A percentile compares a stretch with the other conserved stretches of the same genome.
Conservation (phyloP, 2,329 filamentous ascomycete genomes). For the Capronia coronata region DNA sequence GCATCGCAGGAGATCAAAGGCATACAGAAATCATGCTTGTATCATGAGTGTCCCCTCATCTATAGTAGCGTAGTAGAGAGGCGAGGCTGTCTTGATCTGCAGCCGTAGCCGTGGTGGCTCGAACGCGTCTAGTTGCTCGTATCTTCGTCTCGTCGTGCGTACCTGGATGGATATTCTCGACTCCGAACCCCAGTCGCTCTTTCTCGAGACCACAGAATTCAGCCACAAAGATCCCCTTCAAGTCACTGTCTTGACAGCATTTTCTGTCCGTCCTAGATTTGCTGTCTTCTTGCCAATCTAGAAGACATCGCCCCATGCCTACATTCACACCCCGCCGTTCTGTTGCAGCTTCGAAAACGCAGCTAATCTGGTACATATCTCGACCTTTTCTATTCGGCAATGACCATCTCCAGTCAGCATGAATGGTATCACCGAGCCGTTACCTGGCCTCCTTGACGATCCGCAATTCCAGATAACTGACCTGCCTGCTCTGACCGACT, state of each 20-base stretch:
- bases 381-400: slow-evolving; percentile 7
- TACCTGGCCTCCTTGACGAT: slow-evolving; percentile 37
- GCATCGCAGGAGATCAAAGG: too few relatives aligned
- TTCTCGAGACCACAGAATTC: too few relatives aligned
- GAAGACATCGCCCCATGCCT: not conserved
- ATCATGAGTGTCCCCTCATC: too few relatives aligned
- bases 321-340: not conserved
- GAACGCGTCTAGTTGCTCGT: too few relatives aligned
- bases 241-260: not conserved
- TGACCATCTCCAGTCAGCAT: slow-evolving; percentile 24
- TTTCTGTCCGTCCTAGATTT: not conserved
- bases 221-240: too few relatives aligned
- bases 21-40: too few relatives aligned
- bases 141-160: too few relatives aligned
- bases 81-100: too few relatives aligned
- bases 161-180: too few relatives aligned
- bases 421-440: slow-evolving; percentile 29
- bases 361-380: not conserved
- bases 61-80: too few relatives aligned
- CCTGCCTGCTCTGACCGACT: slow-evolving; percentile 37
- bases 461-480: slow-evolving; percentile 36
- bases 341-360: not conserved
- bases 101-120: too few relatives aligned
- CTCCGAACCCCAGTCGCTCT: too few relatives aligned
- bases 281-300: not conserved